These are phyloP conservation scores for Irpex sp. DNA, from an alignment of 1,284 basidiomycete genomes.

Conservation along the genomic window DNA sequence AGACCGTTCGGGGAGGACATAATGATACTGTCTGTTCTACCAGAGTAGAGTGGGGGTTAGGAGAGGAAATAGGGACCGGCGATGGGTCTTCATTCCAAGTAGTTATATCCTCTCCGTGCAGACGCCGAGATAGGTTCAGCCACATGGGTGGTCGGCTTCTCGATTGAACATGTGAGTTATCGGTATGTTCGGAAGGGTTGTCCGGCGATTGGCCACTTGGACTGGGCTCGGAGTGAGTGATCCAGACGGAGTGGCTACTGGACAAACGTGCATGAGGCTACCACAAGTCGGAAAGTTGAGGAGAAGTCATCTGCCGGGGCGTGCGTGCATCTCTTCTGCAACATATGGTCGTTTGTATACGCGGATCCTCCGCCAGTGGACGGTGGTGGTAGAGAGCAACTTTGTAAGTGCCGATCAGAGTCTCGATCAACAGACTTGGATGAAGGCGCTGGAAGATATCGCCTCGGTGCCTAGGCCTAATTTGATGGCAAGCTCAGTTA, in stretches of 20 bases:
- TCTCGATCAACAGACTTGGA: neutral
- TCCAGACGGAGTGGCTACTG: neutral
- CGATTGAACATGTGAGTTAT: neutral
- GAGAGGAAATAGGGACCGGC: neutral
- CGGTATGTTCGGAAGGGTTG: neutral
- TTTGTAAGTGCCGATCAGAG: neutral
- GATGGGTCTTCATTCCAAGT: neutral
- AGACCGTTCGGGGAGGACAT: constrained; percentile 55
- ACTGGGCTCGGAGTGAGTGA: neutral
- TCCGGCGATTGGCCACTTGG: neutral
- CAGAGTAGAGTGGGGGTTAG: constrained; percentile 1
- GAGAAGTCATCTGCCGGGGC: neutral
- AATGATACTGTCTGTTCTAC: neutral
- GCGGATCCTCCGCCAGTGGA: neutral
- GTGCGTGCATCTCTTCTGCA: neutral
- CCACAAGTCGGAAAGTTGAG: neutral
- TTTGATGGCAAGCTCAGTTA: too few relatives aligned
- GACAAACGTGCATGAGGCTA: neutral
- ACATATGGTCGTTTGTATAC: neutral
- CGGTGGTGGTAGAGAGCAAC: neutral
- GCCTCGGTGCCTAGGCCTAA: too few relatives aligned
- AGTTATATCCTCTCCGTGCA: neutral
- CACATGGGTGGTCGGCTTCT: neutral
- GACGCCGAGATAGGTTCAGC: neutral
- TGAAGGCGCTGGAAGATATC: too few relatives aligned